phyloP scores from a whole-genome alignment of 116 monocot species.

The Zostera marina region DNA sequence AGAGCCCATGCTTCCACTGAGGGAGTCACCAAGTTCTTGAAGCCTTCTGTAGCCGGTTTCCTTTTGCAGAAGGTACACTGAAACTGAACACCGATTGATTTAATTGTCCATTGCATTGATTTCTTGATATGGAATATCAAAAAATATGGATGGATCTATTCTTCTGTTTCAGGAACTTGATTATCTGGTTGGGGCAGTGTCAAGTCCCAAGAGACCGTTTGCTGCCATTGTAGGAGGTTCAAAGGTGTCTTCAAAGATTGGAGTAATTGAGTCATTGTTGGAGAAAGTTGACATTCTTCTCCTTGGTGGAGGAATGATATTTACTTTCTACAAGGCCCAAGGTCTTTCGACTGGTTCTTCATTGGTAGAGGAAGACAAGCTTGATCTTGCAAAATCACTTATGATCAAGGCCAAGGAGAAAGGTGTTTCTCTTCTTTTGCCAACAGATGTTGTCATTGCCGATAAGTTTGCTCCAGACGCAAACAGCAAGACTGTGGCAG shows the following conservation, averaged over 20 bases:
- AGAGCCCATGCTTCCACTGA: conserved; percentile 96
- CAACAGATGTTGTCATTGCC: conserved; percentile 75
- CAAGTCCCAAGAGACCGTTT: conserved; percentile 89
- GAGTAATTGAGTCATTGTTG: conserved; percentile 85
- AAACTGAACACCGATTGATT: no score
- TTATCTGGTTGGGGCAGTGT: conserved; percentile 88
- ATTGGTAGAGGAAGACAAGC: conserved; percentile 88
- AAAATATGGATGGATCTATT: background rate
- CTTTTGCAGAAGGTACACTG: conserved; percentile 76
- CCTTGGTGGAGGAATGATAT: conserved; percentile 97
- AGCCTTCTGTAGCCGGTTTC: conserved; percentile 93
- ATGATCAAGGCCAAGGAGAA: conserved; percentile 76
- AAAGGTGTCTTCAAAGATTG: conserved; percentile 95
- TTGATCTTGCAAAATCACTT: conserved; percentile 68
- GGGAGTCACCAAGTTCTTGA: conserved; percentile 87
- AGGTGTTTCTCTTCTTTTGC: conserved; percentile 76
- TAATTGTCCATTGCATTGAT: background rate
- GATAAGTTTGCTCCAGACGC: conserved; percentile 98
- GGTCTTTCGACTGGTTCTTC: conserved; percentile 78
- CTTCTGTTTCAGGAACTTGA: conserved; percentile 63
- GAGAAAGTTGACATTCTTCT: conserved; percentile 87
- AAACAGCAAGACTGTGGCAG: conserved; percentile 71
- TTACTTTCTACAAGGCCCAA: conserved; percentile 98
- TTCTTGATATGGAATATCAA: background rate
- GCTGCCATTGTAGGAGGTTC: conserved; percentile 99